Evolutionary conservation across 257 asterid species (phyloP), one percentile per base, ranked within the genome.

Genomic region (Linaria vulgaris): DNA sequence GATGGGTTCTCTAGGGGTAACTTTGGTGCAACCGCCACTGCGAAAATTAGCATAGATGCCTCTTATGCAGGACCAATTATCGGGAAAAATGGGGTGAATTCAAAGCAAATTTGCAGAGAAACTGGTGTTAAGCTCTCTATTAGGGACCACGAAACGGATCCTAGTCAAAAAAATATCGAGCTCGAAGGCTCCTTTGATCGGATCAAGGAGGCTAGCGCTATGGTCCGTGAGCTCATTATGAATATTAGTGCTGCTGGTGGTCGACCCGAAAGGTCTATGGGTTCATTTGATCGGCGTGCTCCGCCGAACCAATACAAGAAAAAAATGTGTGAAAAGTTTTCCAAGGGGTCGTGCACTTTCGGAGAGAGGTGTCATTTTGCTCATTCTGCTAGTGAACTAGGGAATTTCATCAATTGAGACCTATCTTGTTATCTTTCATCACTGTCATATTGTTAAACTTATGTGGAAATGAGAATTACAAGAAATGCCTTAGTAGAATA

Each of bases 181-280:
- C 84, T 83, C n/a, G 86, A 83, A 61, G 90, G 84, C 6, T 72
- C 80, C 2, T 83, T 83, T 13, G 86, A 83, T 66, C 89, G 80
- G 79, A 83, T 83, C 51, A 70, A 80, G 67, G 78, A 77, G 56
- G 88, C 88, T 14, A 77, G 80, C 54, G 38, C 66, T 0, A 75
- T 77, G 86, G 86, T 80, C 10, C 78, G 76, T 2, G 80, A 80
- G 16, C 74, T 83, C 16, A 72, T 83, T 14, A 30, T 48, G 67
- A 73, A 66, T 24, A 57, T 75, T 21, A 61, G 65, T 54, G 45
- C 74, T 9, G 30, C 81, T 0, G 37, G 56, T 0, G 66, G 72
- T 3, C 68, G 66, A 6, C 50, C 31, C 12, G 82, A 64, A 59
- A 71, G 63, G 55, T 63, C 69, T 3, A 58, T 9, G 38, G 63